Evolutionary conservation across 306 rosid genomes (phyloP), one percentile per base, ranked within the genome.

Genomic region (Vicia faba): DNA sequence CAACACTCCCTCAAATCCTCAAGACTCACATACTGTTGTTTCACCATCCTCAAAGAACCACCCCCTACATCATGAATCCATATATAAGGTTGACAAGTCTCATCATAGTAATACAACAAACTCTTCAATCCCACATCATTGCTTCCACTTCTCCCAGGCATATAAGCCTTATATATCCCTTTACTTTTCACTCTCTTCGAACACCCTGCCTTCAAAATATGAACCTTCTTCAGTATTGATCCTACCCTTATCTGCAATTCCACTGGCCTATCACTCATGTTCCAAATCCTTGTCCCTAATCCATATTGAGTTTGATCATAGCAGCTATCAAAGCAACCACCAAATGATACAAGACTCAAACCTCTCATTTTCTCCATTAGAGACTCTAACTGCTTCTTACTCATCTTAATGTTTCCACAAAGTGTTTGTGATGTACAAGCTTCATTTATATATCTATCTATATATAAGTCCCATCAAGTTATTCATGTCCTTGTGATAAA

Each of bases 211-310:
- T 88, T 93, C 81, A 93, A 75, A 10, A 87, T 85, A 67, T 90
- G 90, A 48, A 88, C 84, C 69, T 82, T 93, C 77, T 93, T 93
- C 74, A 90, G 54, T 53, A 86, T 90, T 50, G 99, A 90, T 5
- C 99, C 97, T 8, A 93, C 99, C 78, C 99, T 85, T 64, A 93
- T 90, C 41, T 93, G 99, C 33, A 93, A 70, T 76, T 93, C 99
- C 70, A 93, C 85, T 33, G 92, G 85, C 74, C 85, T 66, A 76
- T 90, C 99, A 69, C 91, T 85, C 5, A 83, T 80, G 76, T 93
- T 93, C 95, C 97, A 93, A 23, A 93, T 84, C 79, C 95, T 84
- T 0, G 99, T 93, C 29, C 97, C 99, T 6, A 81, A 51, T 18
- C 95, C 91, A n/a, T 88, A 82, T 53, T 74, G 88, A 13, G 82